Evolutionary conservation across 2,329 filamentous ascomycete genomes (phyloP), one percentile per base, ranked within the genome.

Genomic region (Phialophora verrucosa): DNA sequence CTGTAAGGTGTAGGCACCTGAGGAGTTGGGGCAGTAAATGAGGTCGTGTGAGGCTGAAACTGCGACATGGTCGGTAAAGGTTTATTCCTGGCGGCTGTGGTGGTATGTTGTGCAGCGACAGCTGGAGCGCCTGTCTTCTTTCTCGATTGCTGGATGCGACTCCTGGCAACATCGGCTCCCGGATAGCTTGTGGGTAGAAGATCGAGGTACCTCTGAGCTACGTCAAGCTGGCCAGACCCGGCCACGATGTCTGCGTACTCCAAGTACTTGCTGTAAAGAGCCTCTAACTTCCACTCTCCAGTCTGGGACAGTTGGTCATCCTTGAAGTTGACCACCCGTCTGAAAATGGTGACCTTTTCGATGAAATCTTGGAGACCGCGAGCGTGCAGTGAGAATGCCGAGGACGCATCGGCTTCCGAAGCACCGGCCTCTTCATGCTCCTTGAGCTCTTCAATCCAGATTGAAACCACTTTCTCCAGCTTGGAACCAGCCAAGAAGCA

Each of bases 301-400:
- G 86, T 83, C 72, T 91, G 86, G 25, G 71, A 66, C 70, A 87
- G 87, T 75, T 97, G 93, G 8, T 81, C 79, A 76, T 99, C 95
- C 73, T 91, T 83, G 82, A 97, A 99, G 75, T 94, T 93, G 69
- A 93, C 93, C 51, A 97, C 93, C 72, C 95, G 87, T 62, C 95
- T 90, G 88, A 99, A 99, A 62, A 99, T 87, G 0, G 93, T 96
- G 55, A 99, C 95, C 83, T 99, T 99, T 81, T 99, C 95, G 69
- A 99, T 96, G 75, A 99, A 94, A 71, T 91, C 90, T 78, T 98
- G 95, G 51, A 99, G 82, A 55, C 91, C 90, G 68, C 89, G 88
- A 63, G 94, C 93, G 74, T 98, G 95, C 58, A 98, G 88, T 0
- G 94, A 96, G 80, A 97, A 99, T 65, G 88, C 90, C 25, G 91